A percentile compares a stretch with the other conserved stretches of the same genome.
Conservation (phyloP, 306 rosid genomes). For the Vigna reflexopilosa region DNA sequence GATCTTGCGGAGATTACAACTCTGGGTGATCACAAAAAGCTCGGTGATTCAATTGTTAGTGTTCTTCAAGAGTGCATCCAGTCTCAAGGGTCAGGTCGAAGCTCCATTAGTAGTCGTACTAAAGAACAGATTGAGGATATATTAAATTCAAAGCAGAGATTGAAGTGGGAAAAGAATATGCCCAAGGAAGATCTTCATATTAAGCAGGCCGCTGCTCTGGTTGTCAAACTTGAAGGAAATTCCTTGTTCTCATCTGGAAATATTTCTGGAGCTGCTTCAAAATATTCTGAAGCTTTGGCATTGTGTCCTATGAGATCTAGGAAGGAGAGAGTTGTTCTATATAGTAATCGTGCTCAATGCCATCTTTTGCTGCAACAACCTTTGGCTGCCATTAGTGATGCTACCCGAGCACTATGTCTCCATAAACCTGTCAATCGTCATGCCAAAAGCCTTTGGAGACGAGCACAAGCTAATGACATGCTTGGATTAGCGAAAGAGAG, state of each 20-base stretch:
- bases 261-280: conserved; percentile 91
- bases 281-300: conserved; percentile 94
- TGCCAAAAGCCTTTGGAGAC: conserved; percentile 99
- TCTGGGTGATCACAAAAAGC: conserved; percentile 90
- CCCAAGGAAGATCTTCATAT: conserved; percentile 98
- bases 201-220: conserved; percentile 98
- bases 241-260: conserved; percentile 94
- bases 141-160: conserved; percentile 74
- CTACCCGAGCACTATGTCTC: conserved; percentile 94
- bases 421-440: conserved; percentile 95
- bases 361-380: conserved; percentile 93
- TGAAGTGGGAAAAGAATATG: conserved; percentile 94
- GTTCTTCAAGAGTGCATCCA: conserved; percentile 92
- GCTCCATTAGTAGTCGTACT: conserved; percentile 60
- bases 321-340: conserved; percentile 95
- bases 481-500: conserved; percentile 95
- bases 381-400: conserved; percentile 94
- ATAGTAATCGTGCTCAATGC: conserved; percentile 97
- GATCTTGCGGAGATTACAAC: conserved; percentile 92
- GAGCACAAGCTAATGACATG: conserved; percentile 99
- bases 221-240: conserved; percentile 98
- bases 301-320: conserved; percentile 96
- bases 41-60: conserved; percentile 83
- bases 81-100: conserved; percentile 79
- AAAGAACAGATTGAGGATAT: conserved; percentile 92